These are phyloP conservation scores for Gardenia jasminoides DNA, from an alignment of 257 asterid species.

Conservation along the genomic window DNA sequence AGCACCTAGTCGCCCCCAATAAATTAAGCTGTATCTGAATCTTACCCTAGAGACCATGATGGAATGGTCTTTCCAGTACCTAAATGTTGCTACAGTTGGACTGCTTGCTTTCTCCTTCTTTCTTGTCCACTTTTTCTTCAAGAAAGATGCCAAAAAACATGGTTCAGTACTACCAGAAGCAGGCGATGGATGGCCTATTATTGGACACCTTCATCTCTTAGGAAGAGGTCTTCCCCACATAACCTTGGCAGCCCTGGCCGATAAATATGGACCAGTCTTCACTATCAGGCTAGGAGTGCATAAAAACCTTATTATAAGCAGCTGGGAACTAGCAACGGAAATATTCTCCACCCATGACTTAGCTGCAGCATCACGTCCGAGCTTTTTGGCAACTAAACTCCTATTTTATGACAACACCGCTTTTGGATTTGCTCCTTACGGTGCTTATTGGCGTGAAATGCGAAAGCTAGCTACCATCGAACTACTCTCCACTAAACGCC, in stretches of 20 bases:
- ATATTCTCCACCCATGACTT: conserved; percentile 26
- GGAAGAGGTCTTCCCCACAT: conserved; percentile 31
- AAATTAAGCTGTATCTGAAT: neutral
- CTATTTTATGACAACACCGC: conserved; percentile 26
- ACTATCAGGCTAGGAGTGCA: conserved; percentile 25
- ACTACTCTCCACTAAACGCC: conserved; percentile 19
- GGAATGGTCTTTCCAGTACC: neutral
- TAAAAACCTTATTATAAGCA: conserved; percentile 22
- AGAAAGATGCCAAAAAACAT: neutral
- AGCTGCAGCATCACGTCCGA: conserved; percentile 17
- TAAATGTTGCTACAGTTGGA: neutral
- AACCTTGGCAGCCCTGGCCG: too few species aligned
- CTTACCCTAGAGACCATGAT: neutral
- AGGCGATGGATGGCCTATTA: conserved; percentile 27
- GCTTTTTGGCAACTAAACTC: conserved; percentile 5
- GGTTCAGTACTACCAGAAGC: conserved; percentile 7
- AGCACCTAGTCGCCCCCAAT: too few species aligned
- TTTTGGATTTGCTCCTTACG: conserved; percentile 28
- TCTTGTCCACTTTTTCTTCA: neutral
- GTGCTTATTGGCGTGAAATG: conserved; percentile 33
- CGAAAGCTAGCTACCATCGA: conserved; percentile 24
- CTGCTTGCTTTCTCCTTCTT: conserved; percentile 2
- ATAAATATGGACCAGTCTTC: conserved; percentile 36
- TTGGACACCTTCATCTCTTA: conserved; percentile 42
- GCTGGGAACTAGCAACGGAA: conserved; percentile 25